Conservation (phyloP, 352 stramenopile species). For the Globisporangium spiculum region DNA sequence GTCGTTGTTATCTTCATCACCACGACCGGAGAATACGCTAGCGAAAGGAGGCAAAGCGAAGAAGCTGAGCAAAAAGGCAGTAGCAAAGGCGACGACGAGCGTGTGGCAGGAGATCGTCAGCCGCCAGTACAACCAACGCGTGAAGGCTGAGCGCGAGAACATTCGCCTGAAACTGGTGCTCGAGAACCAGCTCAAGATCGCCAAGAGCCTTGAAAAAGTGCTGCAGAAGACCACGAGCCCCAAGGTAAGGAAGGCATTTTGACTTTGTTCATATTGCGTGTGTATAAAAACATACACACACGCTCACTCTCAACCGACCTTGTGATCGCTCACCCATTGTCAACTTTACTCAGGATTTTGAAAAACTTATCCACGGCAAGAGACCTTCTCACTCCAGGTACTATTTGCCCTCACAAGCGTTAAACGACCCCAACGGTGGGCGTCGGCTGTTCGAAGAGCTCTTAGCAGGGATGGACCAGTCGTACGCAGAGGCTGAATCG, state of each 20-base stretch:
- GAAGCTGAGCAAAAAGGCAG: no score
- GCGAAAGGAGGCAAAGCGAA: no score
- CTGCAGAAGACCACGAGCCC: conserved; percentile 8
- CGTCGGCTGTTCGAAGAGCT: conserved; percentile 28
- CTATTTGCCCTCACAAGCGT: conserved; percentile 7
- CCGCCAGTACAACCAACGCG: conserved; percentile 1
- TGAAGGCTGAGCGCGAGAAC: conserved; percentile 27
- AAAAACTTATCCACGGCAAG: background rate
- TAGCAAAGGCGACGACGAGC: background rate
- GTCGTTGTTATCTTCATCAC: background rate
- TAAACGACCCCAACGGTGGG: conserved; percentile 1
- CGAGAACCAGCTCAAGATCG: conserved; percentile 46
- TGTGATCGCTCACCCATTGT: background rate
- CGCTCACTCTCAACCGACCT: no score
- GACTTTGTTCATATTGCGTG: background rate
- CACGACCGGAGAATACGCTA: no score
- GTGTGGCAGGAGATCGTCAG: conserved; percentile 14
- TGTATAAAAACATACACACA: background rate
- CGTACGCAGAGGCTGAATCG: conserved; percentile 26
- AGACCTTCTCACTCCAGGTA: background rate
- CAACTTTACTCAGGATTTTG: conserved; percentile 1
- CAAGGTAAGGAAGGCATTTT: background rate
- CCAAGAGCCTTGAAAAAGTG: conserved; percentile 38
- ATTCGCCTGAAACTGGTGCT: conserved; percentile 46
- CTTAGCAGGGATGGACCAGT: conserved; percentile 22